Evolutionary conservation across 2,329 filamentous ascomycete species (phyloP), one percentile per base, ranked within the genome.

Genomic region (Macroventuria anomochaeta): DNA sequence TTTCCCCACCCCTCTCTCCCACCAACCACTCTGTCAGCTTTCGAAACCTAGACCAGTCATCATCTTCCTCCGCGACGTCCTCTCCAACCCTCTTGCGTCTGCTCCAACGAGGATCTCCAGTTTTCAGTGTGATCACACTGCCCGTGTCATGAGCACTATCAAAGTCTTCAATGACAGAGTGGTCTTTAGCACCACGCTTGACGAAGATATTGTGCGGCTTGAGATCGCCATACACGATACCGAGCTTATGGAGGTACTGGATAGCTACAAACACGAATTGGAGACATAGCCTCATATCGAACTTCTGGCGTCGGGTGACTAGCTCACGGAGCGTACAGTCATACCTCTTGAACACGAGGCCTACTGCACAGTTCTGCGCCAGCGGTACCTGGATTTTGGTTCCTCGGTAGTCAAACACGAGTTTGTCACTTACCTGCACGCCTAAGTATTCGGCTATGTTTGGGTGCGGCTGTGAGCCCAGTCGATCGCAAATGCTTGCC

Each of bases 281-380:
- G 1, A 53, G 23, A 11, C 48, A 57, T 11, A 32, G 10, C 12
- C 18, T 23, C 12, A 48, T 21, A 31, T 57, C 38, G 7, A 53
- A 1, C n/a, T 37, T 20, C 12, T 41, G 31, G 7, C 34, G 26
- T 17, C 44, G 37, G 10, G 20, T 33, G 2, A 53, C 32, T 23
- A 50, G 20, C 6, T 54, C 49, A 18, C 40, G 26, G 5, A 59
- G 32, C n/a, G 34, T 54, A 13, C 32, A 47, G 15, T 46, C 32
- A 40, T 55, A 53, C 10, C 31, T 40, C 8, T 42, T 32, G 29
- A 55, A 55, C 0, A 48, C 39, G 5, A 55, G 46, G 7, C 37
- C 42, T 6, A 23, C 7, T 5, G 56, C 37, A 20, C 47, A 48
- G 20, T 25, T 34, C 2, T 17, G n/a, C 15, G 28, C 11, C 4